A percentile compares a stretch with the other conserved stretches of the same genome.
phyloP scores from a whole-genome alignment of 2,329 filamentous ascomycete species.

The Ophiobolus disseminans region DNA sequence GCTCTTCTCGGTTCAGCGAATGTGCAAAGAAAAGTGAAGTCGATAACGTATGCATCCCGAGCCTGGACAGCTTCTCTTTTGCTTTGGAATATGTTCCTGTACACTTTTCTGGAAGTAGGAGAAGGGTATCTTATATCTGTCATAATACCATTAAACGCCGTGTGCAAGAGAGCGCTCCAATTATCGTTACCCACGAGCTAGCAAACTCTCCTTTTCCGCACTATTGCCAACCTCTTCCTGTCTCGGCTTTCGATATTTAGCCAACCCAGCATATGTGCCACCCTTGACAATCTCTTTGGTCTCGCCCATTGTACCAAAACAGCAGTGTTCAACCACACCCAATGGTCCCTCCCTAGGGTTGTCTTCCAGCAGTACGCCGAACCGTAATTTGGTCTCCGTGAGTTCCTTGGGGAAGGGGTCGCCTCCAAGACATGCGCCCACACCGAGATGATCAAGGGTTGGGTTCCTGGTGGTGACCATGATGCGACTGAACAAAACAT shows the following conservation, averaged over 20 bases:
- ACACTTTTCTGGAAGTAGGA: no score
- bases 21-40: no score
- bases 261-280: conserved; percentile 47
- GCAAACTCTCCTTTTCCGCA: background rate
- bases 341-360: conserved; percentile 39
- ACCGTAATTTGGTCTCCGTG: conserved; percentile 46
- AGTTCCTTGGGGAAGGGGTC: conserved; percentile 51
- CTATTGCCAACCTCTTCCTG: background rate
- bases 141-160: no score
- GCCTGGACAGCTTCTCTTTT: no score
- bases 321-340: conserved; percentile 47
- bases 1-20: no score
- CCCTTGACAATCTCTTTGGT: conserved; percentile 48
- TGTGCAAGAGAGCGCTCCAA: no score
- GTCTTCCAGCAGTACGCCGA: conserved; percentile 50
- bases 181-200: no score
- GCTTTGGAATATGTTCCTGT: no score
- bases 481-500: conserved; percentile 47
- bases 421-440: conserved; percentile 50
- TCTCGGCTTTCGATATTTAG: conserved; percentile 18
- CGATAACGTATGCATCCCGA: no score
- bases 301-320: conserved; percentile 48
- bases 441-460: conserved; percentile 47
- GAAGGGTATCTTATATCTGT: no score
- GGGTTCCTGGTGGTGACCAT: conserved; percentile 49